A percentile compares a stretch with the other conserved stretches of the same genome.
Evolutionary conservation across 495 filamentous ascomycete genomes (phyloP).

Genomic region (Tuber melanosporum): DNA sequence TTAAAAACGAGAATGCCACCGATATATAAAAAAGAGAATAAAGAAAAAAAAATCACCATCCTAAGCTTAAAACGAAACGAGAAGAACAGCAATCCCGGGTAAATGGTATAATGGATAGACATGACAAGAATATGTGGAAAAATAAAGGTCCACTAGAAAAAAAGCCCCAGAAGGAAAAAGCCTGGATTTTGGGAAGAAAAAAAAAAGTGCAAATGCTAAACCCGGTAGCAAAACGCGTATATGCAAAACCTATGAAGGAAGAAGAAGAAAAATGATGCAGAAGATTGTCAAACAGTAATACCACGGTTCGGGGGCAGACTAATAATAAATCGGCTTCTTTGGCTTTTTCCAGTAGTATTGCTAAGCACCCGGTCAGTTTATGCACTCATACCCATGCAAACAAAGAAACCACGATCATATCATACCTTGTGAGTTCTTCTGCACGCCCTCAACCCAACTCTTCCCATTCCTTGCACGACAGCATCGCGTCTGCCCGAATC

Average conservation of each 20-base stretch:
- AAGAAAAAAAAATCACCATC: constrained; percentile 7
- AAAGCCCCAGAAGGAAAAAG: neutral
- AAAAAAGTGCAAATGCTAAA: constrained; percentile 2
- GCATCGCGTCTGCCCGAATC: constrained; percentile 71
- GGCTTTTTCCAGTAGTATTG: constrained; percentile 94
- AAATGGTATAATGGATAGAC: constrained; percentile 1
- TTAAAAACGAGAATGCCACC: neutral
- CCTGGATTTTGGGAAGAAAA: neutral
- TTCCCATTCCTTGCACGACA: constrained; percentile 78
- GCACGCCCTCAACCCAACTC: constrained; percentile 79
- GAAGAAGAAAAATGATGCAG: neutral
- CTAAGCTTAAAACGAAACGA: neutral
- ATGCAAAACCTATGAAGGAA: constrained; percentile 1
- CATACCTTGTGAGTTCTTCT: constrained; percentile 93
- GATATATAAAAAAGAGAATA: constrained; percentile 13
- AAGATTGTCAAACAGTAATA: neutral
- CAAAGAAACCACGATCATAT: constrained; percentile 10
- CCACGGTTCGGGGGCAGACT: neutral
- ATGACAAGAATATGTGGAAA: neutral
- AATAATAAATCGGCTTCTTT: constrained; percentile 44
- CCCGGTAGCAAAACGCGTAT: constrained; percentile 3
- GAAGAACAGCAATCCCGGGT: neutral
- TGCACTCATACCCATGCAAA: constrained; percentile 25
- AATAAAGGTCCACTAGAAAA: neutral
- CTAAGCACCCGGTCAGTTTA: constrained; percentile 46